Base-by-base conservation (phyloP, 2,329 filamentous ascomycete genomes). In the Aspergillus carbonarius region DNA sequence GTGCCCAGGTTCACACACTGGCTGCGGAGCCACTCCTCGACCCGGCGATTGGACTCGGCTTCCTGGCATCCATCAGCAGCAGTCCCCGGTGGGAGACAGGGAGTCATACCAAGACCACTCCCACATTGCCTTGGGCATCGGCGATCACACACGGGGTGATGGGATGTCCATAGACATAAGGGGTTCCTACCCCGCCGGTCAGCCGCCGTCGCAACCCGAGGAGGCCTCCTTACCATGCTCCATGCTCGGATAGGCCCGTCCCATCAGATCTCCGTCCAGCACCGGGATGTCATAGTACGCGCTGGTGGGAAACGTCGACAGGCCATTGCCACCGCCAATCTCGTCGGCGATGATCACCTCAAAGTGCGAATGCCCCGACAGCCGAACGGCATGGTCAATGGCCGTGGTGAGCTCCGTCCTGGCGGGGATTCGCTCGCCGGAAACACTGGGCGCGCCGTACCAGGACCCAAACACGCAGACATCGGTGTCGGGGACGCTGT, bases 261-360 rank as follows among this genome's bases (percentile, higher is more conserved):
- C 78, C 79, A 81, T 81, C 68, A 77, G 75, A 58, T 81, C 79
- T 3, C 74, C 78, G 53, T 81, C 78, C 4, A 79, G 71, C 20
- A 75, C 74, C 0, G 78, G 77, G 9, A 78, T 65, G 44, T 78
- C 70, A 46, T 70, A 71, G 20, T 65, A 59, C 35, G 63, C 68
- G 44, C 68, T 63, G 6, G 62, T 68, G 39, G 61, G 70, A 62
- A 64, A 70, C 27, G 58, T 72, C 52, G 63, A 63, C 15, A 73
- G 46, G 1, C 78, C 78, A 60, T 80, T 80, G 0, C 73, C 66
- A 17, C 70, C 68, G 13, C 71, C 70, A 23, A 71, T 71, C 34
- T 52, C 49, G 20, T 32, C 49, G 18, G 49, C 27, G 4, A 52
- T 52, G 2, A 48, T 55, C 3, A 32, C 39, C 9, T 37, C 18